Base-by-base conservation (phyloP, 768 basidiomycete genomes). In the Kwoniella sp. region DNA sequence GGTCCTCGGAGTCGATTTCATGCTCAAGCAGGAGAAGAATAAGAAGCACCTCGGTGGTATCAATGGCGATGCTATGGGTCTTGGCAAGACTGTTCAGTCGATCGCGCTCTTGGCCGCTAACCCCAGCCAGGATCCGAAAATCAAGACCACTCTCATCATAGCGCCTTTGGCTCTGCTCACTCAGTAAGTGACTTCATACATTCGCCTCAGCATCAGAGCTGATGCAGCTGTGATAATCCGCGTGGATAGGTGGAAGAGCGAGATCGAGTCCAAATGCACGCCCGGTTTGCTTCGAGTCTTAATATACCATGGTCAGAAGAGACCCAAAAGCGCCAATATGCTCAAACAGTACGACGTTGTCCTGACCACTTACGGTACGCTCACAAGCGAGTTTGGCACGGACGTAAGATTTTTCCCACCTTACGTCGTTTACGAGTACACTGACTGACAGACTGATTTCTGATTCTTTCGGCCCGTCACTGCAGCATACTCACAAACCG, bases 1-100 rank as follows among this genome's bases (percentile, higher is more conserved):
- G 69, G 81, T 84, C 19, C 85, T 90, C 54, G 90, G 90, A 0
- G 89, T 91, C 19, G 84, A 84, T 37, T 91, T 89, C 88, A 90
- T 91, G 89, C 60, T 88, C 0, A 82, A 86, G 17, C 71, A 79
- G 60, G 80, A 81, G 61, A 68, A 64, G 46, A 65, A 74, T 21
- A 49, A 58, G 12, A 65, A 63, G 24, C 65, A 52, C 44, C 37
- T 53, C 3, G 80, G 80, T n/a, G 78, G 77, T 0, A 74, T 78
- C 37, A 53, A 60, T 33, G 58, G 62, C 51, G 59, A 64, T 33
- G 53, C 59, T 15, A 64, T 68, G 67, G 71, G 71, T 26, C 55
- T 71, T 9, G 75, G 70, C 5, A 51, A 69, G 60, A 71, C 70
- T 21, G 64, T 76, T 0, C 68, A 67, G 40, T 62, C 72, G 44